Percentiles rank a stretch among this genome's conserved stretches.
Evolutionary conservation across 106 monocot species (phyloP).

Genomic region (Cymbidium sinense): DNA sequence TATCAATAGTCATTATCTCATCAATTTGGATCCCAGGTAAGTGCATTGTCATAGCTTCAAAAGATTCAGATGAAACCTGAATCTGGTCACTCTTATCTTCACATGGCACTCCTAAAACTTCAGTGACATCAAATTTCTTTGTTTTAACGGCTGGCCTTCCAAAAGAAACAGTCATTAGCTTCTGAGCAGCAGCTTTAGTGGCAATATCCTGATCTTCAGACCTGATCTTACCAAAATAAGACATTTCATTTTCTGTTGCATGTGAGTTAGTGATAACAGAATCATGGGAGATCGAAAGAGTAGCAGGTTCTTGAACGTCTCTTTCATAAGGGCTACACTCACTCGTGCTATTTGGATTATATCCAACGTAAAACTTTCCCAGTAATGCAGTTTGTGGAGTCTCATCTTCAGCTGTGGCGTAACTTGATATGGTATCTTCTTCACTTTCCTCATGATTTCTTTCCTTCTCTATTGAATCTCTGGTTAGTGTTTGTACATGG

Average conservation of each 20-base stretch:
- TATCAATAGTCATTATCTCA: conserved; percentile 14
- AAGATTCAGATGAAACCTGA: conserved; percentile 52
- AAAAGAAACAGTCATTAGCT: conserved; percentile 27
- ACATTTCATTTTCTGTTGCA: neutral
- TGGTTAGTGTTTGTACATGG: too few species aligned
- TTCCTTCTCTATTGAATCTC: conserved; percentile 6
- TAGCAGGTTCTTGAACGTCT: neutral
- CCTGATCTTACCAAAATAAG: neutral
- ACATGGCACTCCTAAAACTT: too few species aligned
- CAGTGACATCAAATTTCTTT: neutral
- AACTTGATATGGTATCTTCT: conserved; percentile 50
- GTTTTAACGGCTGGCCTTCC: neutral
- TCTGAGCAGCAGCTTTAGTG: conserved; percentile 39
- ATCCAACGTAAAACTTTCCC: neutral
- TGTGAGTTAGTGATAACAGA: neutral
- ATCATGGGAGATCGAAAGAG: neutral
- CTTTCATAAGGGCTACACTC: neutral
- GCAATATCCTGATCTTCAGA: conserved; percentile 17
- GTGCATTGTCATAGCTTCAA: conserved; percentile 39
- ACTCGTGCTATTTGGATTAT: neutral
- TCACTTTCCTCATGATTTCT: conserved; percentile 22
- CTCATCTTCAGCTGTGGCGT: conserved; percentile 1
- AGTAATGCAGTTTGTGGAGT: neutral
- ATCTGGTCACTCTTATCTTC: conserved; percentile 8
- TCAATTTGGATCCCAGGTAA: conserved; percentile 30